Conservation (phyloP, 768 basidiomycete genomes). For the Hypsizygus marmoreus region DNA sequence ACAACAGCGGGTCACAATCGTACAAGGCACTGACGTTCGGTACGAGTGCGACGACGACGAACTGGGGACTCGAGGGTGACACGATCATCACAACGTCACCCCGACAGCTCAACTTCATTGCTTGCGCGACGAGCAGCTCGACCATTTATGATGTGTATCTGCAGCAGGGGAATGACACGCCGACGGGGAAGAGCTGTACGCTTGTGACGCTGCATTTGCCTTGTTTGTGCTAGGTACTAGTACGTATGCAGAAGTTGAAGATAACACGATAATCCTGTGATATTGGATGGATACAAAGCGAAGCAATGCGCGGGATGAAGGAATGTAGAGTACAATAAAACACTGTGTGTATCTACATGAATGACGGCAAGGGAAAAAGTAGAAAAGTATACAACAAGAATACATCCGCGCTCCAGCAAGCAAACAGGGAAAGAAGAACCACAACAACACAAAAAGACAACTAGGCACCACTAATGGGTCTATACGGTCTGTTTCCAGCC, state of each 20-base stretch:
- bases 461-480: conserved; percentile 29
- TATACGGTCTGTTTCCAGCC: conserved; percentile 73
- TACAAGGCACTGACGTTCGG: conserved; percentile 51
- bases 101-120: conserved; percentile 56
- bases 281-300: no score
- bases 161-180: conserved; percentile 52
- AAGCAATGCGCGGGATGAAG: no score
- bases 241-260: no score
- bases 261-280: no score
- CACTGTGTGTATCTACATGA: no score
- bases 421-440: no score
- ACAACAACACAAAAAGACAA: no score
- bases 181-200: conserved; percentile 38
- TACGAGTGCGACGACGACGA: conserved; percentile 47
- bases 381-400: no score
- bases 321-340: no score
- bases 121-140: conserved; percentile 44
- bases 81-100: conserved; percentile 57
- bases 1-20: conserved; percentile 42
- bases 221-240: conserved; percentile 35
- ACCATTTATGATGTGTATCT: conserved; percentile 49
- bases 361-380: no score
- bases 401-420: no score
- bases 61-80: conserved; percentile 62
- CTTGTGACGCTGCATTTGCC: conserved; percentile 45